A percentile compares a stretch with the other conserved stretches of the same genome.
These are phyloP conservation scores for Larix sibirica DNA, from an alignment of 83 land plant species.

Conservation along the genomic window DNA sequence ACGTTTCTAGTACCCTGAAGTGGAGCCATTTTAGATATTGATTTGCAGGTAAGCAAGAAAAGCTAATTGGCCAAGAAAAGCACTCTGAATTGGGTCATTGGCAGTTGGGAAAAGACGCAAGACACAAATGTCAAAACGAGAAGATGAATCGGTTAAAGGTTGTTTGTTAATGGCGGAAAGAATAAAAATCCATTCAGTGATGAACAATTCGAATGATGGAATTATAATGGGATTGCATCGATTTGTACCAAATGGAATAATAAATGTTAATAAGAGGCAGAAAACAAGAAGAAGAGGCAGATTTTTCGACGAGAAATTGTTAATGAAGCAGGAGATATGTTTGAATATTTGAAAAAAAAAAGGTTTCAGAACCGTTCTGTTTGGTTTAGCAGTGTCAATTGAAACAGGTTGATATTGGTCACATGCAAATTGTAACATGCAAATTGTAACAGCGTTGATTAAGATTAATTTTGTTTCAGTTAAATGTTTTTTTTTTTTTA, in stretches of 20 bases:
- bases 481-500: too few relatives aligned
- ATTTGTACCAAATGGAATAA: neutral
- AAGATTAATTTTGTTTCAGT: too few relatives aligned
- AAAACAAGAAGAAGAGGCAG: neutral
- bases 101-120: neutral
- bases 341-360: neutral
- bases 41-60: neutral
- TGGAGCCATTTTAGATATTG: neutral
- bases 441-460: too few relatives aligned
- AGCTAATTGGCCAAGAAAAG: neutral
- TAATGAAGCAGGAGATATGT: neutral
- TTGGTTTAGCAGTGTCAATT: neutral
- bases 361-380: neutral
- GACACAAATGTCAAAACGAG: neutral
- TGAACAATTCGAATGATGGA: neutral
- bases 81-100: neutral
- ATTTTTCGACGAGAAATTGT: neutral
- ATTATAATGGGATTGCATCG: neutral
- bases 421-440: too few relatives aligned
- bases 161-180: neutral
- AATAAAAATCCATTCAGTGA: too few relatives aligned
- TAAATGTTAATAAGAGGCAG: too few relatives aligned
- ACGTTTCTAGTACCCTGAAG: neutral
- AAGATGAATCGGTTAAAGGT: conserved; percentile 14
- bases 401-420: neutral